Evolutionary conservation across 192 early-diverging fungal genomes (phyloP).

Genomic region (Coemansia umbellata): DNA sequence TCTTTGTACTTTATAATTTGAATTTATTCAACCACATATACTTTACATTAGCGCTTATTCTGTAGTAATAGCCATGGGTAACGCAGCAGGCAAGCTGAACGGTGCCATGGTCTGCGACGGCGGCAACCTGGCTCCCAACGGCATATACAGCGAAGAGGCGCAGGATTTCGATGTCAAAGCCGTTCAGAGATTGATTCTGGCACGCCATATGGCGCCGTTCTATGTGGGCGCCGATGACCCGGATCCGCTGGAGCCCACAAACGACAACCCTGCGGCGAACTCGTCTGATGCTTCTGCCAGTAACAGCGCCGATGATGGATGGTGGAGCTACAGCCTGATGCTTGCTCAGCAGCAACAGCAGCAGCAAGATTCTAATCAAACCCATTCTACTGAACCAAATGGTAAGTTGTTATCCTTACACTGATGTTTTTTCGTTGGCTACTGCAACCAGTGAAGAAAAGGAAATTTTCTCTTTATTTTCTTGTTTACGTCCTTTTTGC

Average conservation of each 20-base stretch:
- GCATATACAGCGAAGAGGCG: slow-evolving; percentile 59
- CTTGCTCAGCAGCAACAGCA: slow-evolving; percentile 36
- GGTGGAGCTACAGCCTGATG: slow-evolving; percentile 53
- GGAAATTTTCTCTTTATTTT: too few relatives aligned
- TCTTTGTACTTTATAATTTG: too few relatives aligned
- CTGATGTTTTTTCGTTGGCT: background rate
- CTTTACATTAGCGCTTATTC: too few relatives aligned
- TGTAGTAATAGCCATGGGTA: too few relatives aligned
- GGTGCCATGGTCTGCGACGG: slow-evolving; percentile 55
- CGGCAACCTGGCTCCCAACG: slow-evolving; percentile 61
- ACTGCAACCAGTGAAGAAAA: background rate
- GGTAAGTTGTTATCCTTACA: background rate
- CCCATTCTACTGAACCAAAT: background rate
- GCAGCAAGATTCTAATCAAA: too few relatives aligned
- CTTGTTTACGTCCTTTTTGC: too few relatives aligned
- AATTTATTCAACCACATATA: too few relatives aligned
- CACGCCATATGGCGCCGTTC: slow-evolving; percentile 78
- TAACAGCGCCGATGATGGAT: slow-evolving; percentile 29
- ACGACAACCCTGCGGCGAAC: background rate
- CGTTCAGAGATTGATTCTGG: slow-evolving; percentile 69
- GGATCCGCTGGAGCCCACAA: slow-evolving; percentile 37
- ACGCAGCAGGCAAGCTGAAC: slow-evolving; percentile 41
- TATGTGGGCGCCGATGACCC: slow-evolving; percentile 75
- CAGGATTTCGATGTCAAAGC: slow-evolving; percentile 76
- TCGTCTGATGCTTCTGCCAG: background rate